Evolutionary conservation across 169 alveolate species (phyloP).

Genomic region (Sarcocystis neurona): DNA sequence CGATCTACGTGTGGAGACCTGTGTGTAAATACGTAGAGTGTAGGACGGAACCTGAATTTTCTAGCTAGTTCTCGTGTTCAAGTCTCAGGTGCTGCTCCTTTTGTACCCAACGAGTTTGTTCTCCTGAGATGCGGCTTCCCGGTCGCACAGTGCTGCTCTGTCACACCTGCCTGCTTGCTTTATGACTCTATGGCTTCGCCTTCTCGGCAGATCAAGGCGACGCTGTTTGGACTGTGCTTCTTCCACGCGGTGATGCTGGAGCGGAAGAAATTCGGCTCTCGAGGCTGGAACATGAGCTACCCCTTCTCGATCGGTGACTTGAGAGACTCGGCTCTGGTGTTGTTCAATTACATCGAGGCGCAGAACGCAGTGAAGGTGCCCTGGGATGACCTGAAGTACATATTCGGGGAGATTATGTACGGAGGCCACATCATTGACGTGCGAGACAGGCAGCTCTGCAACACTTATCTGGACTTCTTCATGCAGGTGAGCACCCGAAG

Average conservation of each 20-base stretch:
- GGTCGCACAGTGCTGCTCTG: no score
- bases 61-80: no score
- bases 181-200: background rate
- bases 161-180: background rate
- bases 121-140: no score
- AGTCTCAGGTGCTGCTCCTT: no score
- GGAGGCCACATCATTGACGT: conserved; percentile 98
- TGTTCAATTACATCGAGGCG: conserved; percentile 91
- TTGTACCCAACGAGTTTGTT: no score
- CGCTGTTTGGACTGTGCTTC: conserved; percentile 94
- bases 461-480: conserved; percentile 88
- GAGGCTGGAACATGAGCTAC: conserved; percentile 96
- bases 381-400: conserved; percentile 94
- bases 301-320: conserved; percentile 95
- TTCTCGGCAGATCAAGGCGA: conserved; percentile 80
- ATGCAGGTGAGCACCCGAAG: conserved; percentile 76
- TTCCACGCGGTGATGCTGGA: conserved; percentile 96
- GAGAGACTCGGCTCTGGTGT: conserved; percentile 93
- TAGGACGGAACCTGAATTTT: no score
- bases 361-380: conserved; percentile 88
- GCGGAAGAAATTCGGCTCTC: conserved; percentile 97
- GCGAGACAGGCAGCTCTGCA: conserved; percentile 92
- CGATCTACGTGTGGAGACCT: background rate
- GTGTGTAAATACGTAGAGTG: no score
- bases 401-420: conserved; percentile 98